Base-by-base conservation (phyloP, 768 basidiomycete species). In the Tylopilus plumbeoviolaceoides region DNA sequence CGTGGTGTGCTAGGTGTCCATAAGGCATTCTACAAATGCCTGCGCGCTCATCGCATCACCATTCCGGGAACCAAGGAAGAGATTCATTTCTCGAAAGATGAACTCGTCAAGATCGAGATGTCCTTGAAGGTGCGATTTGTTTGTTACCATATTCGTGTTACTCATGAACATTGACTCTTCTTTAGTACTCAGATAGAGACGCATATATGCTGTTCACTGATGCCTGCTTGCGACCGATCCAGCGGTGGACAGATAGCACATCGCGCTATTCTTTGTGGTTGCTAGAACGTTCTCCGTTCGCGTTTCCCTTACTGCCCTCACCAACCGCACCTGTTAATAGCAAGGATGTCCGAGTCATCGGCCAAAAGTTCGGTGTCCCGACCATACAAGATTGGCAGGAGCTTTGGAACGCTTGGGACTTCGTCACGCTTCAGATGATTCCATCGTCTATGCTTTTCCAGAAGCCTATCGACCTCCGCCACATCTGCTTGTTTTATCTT, bases 401-500 rank as follows among this genome's bases (percentile, higher is more conserved):
- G 36, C 70, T 95, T 48, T 98, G 95, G 95, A 79, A 82, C 2
- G 79, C 81, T 3, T 99, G 95, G 95, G 93, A 98, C 66, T 82
- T 77, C 43, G 74, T 95, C 44, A 91, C 89, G 12, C 74, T 82
- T 52, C 78, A 78, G 44, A 95, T 98, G 93, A 92, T 98, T 50
- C 87, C 93, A 0, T 73, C 79, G 18, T 80, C 84, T 25, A 89
- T 98, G 87, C 75, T 95, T 23, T 85, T 85, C 66, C 76, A 89
- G 65, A 95, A 91, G 66, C 95, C 95, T 4, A 98, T 98, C 55
- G 86, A 97, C 63, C 74, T 98, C 43, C 80, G 97, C 28, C 95
- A 98, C 68, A 93, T 95, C 51, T 95, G 93, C 63, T 77, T 98
- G n/a, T 99, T 99, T 73, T 98, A 98, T 70, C 64, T 91, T 12